Percentiles rank a stretch among this genome's conserved stretches.
Conservation (phyloP, 495 filamentous ascomycete genomes). For the Tuber borchii region DNA sequence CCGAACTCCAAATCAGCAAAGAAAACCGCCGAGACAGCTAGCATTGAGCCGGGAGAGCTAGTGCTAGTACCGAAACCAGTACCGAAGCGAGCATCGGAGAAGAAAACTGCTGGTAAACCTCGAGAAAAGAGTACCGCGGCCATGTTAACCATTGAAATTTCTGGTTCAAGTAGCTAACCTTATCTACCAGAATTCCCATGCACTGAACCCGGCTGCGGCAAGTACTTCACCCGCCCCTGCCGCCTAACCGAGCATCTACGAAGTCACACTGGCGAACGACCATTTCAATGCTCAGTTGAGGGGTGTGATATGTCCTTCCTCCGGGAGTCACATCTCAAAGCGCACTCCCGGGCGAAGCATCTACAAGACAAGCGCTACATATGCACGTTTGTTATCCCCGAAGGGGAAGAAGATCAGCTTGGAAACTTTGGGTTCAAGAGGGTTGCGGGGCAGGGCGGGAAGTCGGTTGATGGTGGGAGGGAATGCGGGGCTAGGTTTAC, state of each 20-base stretch:
- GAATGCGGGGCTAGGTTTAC: conserved; percentile 38
- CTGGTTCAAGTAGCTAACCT: not conserved
- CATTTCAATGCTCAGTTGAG: conserved; percentile 61
- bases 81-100: not conserved
- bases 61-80: not conserved
- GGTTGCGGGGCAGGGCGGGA: conserved; percentile 17
- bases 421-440: conserved; percentile 39
- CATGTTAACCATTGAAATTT: not conserved
- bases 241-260: conserved; percentile 77
- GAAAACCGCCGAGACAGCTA: not conserved
- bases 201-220: conserved; percentile 60
- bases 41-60: not conserved
- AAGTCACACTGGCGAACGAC: conserved; percentile 64
- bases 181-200: conserved; percentile 52
- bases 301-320: conserved; percentile 76
- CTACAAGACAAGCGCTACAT: conserved; percentile 25
- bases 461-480: conserved; percentile 4
- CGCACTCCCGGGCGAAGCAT: conserved; percentile 39
- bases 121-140: conserved; percentile 16
- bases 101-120: conserved; percentile 24
- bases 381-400: conserved; percentile 34
- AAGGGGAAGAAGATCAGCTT: conserved; percentile 30
- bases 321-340: conserved; percentile 38
- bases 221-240: conserved; percentile 71
- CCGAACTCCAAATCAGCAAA: not conserved